Base-by-base conservation (phyloP, 192 early-diverging fungal genomes). In the Rhizoclosmatium sp. region DNA sequence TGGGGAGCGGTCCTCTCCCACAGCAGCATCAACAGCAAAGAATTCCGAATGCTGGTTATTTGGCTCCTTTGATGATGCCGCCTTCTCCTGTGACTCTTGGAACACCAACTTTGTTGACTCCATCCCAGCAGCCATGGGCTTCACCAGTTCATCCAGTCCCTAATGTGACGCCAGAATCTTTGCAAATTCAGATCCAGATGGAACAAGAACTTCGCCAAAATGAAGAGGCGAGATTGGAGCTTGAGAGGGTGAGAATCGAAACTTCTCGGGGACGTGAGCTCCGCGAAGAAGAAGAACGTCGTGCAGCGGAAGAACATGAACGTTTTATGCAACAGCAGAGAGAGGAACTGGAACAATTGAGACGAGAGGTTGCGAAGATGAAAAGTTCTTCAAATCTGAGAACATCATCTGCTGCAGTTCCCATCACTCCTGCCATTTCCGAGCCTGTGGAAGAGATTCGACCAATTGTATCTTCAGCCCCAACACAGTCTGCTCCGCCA, bases 191-290 rank as follows among this genome's bases (percentile, higher is more conserved):
- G 21, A 9, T 62, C 5, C 66, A 68, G 9, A 5, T 45, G 40
- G 66, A 68, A n/a, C 45, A 76, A 46, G 62, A 76, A 54, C 47
- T 64, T 16, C 4, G 61, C 14, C 65, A 40, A 14, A 76, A 66
- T 67, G 39, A 14, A 4, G 48, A 21, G 3, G 59, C 58, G 14
- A 61, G 66, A 39, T 19, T 14, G 31, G 75, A 76, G 65, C 75
- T 76, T 14, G 59, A 59, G 44, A 51, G 59, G 19, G 66, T 12
- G 40, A 23, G 67, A 1, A 4, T 69, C 1, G 67, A 23, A 45
- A 42, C 67, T 14, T 23, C 5, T 54, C 51, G 31, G 1, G 56
- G 21, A 58, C n/a, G 40, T 23, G 31, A 14, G 39, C 12, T 16
- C n/a, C 64, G 64, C 12, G 21, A 56, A 59, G 71, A 73, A 56